Percentiles rank a stretch among this genome's conserved stretches.
Evolutionary conservation across 371 early-diverging fungal genomes (phyloP).

Genomic region (Synchytrium microbalum): DNA sequence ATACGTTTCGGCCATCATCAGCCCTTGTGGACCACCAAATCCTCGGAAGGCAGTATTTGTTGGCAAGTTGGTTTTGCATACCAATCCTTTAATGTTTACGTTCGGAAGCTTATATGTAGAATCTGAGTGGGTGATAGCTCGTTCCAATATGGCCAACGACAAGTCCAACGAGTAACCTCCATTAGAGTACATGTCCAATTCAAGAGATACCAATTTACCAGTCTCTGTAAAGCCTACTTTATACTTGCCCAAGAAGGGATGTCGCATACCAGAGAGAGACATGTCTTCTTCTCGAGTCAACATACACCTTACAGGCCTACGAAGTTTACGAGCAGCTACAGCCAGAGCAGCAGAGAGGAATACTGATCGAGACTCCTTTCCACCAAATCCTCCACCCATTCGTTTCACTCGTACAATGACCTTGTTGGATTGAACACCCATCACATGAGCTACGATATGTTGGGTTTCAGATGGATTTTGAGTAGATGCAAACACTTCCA

Average conservation of each 20-base stretch:
- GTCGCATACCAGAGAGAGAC: constrained; percentile 57
- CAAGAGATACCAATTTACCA: constrained; percentile 52
- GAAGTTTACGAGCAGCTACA: constrained; percentile 53
- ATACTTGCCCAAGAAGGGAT: constrained; percentile 66
- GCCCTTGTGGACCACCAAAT: constrained; percentile 71
- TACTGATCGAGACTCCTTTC: constrained; percentile 60
- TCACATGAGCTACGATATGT: constrained; percentile 16
- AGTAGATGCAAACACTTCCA: constrained; percentile 60
- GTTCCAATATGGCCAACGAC: constrained; percentile 51
- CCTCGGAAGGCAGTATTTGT: constrained; percentile 72
- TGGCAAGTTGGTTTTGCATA: constrained; percentile 67
- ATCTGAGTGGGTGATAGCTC: constrained; percentile 61
- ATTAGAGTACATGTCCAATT: constrained; percentile 43
- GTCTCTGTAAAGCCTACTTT: constrained; percentile 53
- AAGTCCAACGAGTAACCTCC: constrained; percentile 54
- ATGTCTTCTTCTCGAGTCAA: constrained; percentile 74
- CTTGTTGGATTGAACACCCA: constrained; percentile 56
- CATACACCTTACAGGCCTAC: constrained; percentile 56
- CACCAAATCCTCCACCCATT: constrained; percentile 72
- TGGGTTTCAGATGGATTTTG: constrained; percentile 38
- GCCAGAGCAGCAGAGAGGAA: constrained; percentile 46
- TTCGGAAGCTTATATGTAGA: constrained; percentile 62
- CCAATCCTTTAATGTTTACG: constrained; percentile 46
- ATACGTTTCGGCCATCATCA: constrained; percentile 61
- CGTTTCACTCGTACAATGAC: constrained; percentile 53